Percentiles rank a stretch among this genome's conserved stretches.
These are phyloP conservation scores for Colletotrichum spaethianum DNA, from an alignment of 2,329 filamentous ascomycete species.

Conservation along the genomic window DNA sequence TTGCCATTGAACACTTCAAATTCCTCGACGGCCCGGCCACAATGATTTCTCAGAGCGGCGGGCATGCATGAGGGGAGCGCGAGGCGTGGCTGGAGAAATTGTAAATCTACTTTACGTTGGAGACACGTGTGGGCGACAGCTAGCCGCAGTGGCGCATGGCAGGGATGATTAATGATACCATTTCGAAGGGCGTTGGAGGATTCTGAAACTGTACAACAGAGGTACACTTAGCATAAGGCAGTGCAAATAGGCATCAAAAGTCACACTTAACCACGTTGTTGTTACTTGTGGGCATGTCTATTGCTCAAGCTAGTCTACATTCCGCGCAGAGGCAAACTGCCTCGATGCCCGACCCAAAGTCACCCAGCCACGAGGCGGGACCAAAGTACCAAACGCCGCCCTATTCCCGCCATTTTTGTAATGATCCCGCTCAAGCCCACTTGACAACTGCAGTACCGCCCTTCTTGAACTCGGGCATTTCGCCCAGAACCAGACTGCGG, in stretches of 20 bases:
- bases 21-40: conserved; percentile 68
- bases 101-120: conserved; percentile 9
- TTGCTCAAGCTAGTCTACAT: conserved; percentile 38
- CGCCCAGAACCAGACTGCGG: conserved; percentile 69
- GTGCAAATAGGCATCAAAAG: neutral
- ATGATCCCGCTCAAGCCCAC: conserved; percentile 54
- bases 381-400: conserved; percentile 40
- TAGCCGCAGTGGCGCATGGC: conserved; percentile 30
- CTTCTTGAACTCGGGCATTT: conserved; percentile 76
- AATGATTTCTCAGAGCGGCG: conserved; percentile 42
- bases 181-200: conserved; percentile 25
- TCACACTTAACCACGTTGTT: neutral
- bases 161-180: conserved; percentile 43
- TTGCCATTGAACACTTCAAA: conserved; percentile 86
- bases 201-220: conserved; percentile 9
- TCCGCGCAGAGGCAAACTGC: conserved; percentile 30
- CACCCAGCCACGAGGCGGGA: conserved; percentile 4
- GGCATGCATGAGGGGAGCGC: conserved; percentile 1
- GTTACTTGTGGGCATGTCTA: conserved; percentile 23
- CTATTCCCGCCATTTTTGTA: conserved; percentile 12
- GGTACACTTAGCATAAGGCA: neutral
- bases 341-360: conserved; percentile 19
- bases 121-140: neutral
- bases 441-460: conserved; percentile 77
- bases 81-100: neutral